Conservation (phyloP, 495 filamentous ascomycete species). For the Penicillium cosmopolitanum region DNA sequence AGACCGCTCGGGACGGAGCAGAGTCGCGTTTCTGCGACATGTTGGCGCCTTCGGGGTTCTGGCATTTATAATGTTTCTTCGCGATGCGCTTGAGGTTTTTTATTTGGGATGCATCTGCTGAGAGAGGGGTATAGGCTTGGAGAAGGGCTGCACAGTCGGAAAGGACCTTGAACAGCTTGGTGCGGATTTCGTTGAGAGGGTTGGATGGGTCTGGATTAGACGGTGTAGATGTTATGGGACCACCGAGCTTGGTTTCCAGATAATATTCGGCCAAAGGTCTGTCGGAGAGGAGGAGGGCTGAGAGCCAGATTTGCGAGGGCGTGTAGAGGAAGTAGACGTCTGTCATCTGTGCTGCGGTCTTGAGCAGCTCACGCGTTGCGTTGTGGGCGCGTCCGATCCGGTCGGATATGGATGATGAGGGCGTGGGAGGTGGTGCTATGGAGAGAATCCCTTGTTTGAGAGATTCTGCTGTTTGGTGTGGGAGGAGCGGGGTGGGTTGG, state of each 20-base stretch:
- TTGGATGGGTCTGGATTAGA: constrained; percentile 12
- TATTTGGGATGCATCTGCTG: constrained; percentile 49
- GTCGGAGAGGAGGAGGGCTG: constrained; percentile 76
- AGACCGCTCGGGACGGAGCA: constrained; percentile 18
- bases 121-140: constrained; percentile 42
- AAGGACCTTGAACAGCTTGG: constrained; percentile 48
- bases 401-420: constrained; percentile 34
- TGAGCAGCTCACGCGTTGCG: constrained; percentile 71
- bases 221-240: constrained; percentile 22
- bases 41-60: constrained; percentile 66
- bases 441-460: constrained; percentile 37
- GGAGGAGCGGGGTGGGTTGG: constrained; percentile 40
- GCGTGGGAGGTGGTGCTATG: constrained; percentile 29
- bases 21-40: constrained; percentile 49
- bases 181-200: constrained; percentile 37
- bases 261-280: constrained; percentile 70
- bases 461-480: constrained; percentile 39
- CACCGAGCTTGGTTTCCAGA: constrained; percentile 69
- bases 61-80: constrained; percentile 79
- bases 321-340: constrained; percentile 97
- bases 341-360: constrained; percentile 78
- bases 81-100: constrained; percentile 60
- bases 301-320: constrained; percentile 89
- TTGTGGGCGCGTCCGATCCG: constrained; percentile 70
- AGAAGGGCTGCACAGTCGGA: constrained; percentile 43